Conservation (phyloP, 768 basidiomycete genomes). For the Gyrodon lividus region DNA sequence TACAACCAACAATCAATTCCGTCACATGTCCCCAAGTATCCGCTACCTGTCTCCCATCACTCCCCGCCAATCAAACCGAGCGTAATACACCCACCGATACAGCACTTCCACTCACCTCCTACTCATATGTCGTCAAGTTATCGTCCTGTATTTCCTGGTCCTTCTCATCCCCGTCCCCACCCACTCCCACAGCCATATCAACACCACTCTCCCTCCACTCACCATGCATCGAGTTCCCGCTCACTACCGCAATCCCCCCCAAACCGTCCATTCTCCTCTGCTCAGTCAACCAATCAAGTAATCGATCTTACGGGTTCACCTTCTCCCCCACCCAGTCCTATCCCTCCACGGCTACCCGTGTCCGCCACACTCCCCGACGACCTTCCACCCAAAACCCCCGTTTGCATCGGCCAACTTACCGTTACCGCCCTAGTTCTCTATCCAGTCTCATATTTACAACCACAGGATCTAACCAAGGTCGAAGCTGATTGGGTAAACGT, state of each 20-base stretch:
- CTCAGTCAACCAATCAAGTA: conserved; percentile 46
- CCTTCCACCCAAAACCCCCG: conserved; percentile 74
- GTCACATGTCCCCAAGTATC: conserved; percentile 28
- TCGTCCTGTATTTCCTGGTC: conserved; percentile 53
- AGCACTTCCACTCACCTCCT: conserved; percentile 12
- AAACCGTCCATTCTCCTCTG: conserved; percentile 19
- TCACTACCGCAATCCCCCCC: conserved; percentile 21
- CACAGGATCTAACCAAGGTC: conserved; percentile 37
- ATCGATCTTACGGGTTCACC: conserved; percentile 78
- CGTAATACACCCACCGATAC: conserved; percentile 15
- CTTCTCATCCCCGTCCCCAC: conserved; percentile 37
- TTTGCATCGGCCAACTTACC: conserved; percentile 85
- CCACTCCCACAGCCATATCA: conserved; percentile 19
- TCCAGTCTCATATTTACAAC: conserved; percentile 65
- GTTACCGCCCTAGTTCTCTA: conserved; percentile 85
- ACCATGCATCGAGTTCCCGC: conserved; percentile 26
- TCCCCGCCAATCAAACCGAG: conserved; percentile 17
- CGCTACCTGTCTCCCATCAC: conserved; percentile 15
- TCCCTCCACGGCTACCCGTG: conserved; percentile 23
- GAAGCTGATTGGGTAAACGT: conserved; percentile 70
- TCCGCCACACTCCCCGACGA: conserved; percentile 47
- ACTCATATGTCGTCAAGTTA: conserved; percentile 31
- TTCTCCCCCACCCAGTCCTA: conserved; percentile 43
- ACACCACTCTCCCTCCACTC: conserved; percentile 25
- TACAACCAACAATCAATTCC: conserved; percentile 23